Evolutionary conservation across 176 grass and related monocot genomes (phyloP), one percentile per base, ranked within the genome.

Genomic region (Musa itinerans): DNA sequence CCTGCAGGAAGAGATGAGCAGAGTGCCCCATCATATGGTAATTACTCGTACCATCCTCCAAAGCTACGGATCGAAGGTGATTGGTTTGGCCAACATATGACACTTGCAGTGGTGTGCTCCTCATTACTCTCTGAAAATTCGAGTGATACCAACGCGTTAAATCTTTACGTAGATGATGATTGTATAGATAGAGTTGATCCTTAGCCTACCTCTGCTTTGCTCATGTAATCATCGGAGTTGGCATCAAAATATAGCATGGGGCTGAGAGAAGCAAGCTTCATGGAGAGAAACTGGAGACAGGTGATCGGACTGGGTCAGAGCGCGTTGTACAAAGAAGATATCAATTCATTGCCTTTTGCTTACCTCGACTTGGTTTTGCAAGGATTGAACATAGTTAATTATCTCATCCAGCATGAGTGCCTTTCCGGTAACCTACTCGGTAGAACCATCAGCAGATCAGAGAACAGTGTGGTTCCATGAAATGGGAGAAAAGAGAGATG

Each of bases 351-450:
- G 57, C 7, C 20, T 69, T 49, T 54, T 26, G 53, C 22, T 25
- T 78, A 81, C 84, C 84, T 87, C 85, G 68, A 87, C 71, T 87
- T 83, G 85, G 59, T 76, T 80, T 54, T 83, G 85, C 73, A 87
- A 83, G 20, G 79, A 82, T n/a, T 82, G 79, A n/a, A 86, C 79
- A 53, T 86, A 86, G 75, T 86, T 82, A 56, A 87, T 87, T 74
- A 87, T 87, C 80, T 83, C 80, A 73, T 87, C 85, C 54, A 87
- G 76, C 71, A 87, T 74, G 1, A 76, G 54, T 16, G 85, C 80
- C 49, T 87, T 87, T 76, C 85, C 85, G 75, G 59, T 79, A 9
- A 80, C 64, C 85, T 86, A 61, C 19, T 15, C 9, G 17, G 15
- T 34, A 54, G 53, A 51, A 66, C n/a, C 16, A 73, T 52, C 20